Percentiles rank a stretch among this genome's conserved stretches.
These are phyloP conservation scores for Aaosphaeria arxii DNA, from an alignment of 2,329 filamentous ascomycete genomes.

Conservation along the genomic window DNA sequence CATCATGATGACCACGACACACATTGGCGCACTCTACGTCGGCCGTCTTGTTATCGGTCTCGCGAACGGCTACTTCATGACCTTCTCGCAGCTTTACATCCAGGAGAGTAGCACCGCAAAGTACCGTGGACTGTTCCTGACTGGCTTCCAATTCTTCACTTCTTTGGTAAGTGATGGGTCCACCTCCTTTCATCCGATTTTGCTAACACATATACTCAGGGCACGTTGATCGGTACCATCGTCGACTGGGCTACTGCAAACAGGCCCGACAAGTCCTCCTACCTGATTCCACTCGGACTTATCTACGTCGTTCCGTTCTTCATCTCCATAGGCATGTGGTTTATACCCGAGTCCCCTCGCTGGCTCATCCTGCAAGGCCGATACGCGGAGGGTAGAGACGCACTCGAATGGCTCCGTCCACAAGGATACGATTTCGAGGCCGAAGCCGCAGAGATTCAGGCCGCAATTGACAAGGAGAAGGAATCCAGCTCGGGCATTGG, in stretches of 20 bases:
- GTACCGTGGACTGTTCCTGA: conserved; percentile 49
- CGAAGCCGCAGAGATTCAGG: conserved; percentile 27
- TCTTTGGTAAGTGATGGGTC: conserved; percentile 33
- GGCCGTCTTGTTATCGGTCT: conserved; percentile 56
- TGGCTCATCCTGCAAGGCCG: conserved; percentile 32
- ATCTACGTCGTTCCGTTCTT: conserved; percentile 49
- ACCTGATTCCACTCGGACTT: conserved; percentile 51
- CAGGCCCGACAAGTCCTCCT: conserved; percentile 31
- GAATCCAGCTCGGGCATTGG: conserved; percentile 23
- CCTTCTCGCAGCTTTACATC: conserved; percentile 51
- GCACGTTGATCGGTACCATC: conserved; percentile 46
- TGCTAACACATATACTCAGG: conserved; percentile 9
- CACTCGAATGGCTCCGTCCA: conserved; percentile 36
- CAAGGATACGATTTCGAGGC: conserved; percentile 37
- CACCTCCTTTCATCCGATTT: background rate
- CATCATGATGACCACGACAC: conserved; percentile 57
- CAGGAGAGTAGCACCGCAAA: conserved; percentile 52
- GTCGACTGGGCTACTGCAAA: conserved; percentile 50
- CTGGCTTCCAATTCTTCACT: conserved; percentile 49
- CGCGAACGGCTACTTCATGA: conserved; percentile 57
- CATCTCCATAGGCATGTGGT: conserved; percentile 38
- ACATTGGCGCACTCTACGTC: conserved; percentile 54
- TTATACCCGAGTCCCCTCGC: conserved; percentile 29
- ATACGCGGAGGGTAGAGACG: conserved; percentile 34
- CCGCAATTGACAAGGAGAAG: conserved; percentile 32